A percentile compares a stretch with the other conserved stretches of the same genome.
Conservation (phyloP, 352 stramenopile species). For the Ophiocytium majus region DNA sequence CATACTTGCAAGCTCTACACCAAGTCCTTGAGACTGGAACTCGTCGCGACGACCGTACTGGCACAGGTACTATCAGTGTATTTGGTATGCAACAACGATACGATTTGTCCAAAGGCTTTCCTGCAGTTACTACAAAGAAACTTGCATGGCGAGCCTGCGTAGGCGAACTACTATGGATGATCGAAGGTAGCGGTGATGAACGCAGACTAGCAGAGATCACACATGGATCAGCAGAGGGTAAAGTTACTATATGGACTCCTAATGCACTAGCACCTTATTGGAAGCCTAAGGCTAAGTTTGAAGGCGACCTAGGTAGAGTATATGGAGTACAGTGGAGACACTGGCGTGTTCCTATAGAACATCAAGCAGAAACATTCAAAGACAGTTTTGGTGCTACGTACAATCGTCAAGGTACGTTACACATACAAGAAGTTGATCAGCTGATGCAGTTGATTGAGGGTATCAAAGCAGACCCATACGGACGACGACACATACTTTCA, state of each 20-base stretch:
- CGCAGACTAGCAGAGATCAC: neutral
- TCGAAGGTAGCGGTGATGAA: neutral
- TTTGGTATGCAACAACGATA: slow-evolving; percentile 88
- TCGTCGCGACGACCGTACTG: slow-evolving; percentile 88
- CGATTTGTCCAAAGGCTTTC: slow-evolving; percentile 29
- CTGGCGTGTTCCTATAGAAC: slow-evolving; percentile 87
- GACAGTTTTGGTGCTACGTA: no score
- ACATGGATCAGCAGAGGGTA: neutral
- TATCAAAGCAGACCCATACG: slow-evolving; percentile 61
- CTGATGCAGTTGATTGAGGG: neutral
- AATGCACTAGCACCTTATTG: slow-evolving; percentile 76
- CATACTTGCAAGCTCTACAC: no score
- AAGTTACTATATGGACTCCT: slow-evolving; percentile 73
- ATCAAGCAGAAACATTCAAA: no score
- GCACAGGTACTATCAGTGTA: slow-evolving; percentile 91
- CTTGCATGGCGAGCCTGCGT: neutral
- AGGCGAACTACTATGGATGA: slow-evolving; percentile 4
- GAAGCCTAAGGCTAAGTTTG: slow-evolving; percentile 83
- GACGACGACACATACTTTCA: slow-evolving; percentile 94
- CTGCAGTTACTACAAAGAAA: slow-evolving; percentile 25
- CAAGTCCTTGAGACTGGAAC: no score
- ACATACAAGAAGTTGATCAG: neutral
- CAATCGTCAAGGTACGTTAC: no score
- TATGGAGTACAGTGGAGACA: slow-evolving; percentile 92
- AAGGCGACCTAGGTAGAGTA: slow-evolving; percentile 91